Evolutionary conservation across 306 rosid species (phyloP).

Genomic region (Lathyrus sativus): DNA sequence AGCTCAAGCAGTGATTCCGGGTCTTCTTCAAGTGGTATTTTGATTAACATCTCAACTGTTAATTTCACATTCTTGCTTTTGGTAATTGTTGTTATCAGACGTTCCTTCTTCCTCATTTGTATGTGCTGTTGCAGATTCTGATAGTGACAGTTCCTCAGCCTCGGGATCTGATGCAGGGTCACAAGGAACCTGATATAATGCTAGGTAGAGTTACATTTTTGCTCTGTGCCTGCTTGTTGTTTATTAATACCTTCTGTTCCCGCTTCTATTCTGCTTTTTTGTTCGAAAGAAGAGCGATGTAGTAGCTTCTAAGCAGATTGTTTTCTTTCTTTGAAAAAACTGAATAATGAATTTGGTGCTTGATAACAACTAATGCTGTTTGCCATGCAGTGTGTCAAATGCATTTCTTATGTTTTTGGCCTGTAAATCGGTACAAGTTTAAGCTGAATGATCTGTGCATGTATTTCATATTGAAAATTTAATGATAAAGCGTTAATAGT

Average conservation of each 20-base stretch:
- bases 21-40: conserved; percentile 92
- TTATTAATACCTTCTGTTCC: neutral
- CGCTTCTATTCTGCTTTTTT: neutral
- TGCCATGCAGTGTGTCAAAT: conserved; percentile 22
- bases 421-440: neutral
- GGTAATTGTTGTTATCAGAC: conserved; percentile 28
- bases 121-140: conserved; percentile 70
- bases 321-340: neutral
- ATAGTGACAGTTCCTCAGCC: conserved; percentile 91
- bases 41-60: conserved; percentile 5
- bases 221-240: conserved; percentile 29
- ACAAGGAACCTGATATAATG: conserved; percentile 53
- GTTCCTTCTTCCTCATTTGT: conserved; percentile 29
- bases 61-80: neutral
- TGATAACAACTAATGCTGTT: neutral
- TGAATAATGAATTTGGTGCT: conserved; percentile 22
- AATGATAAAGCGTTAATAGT: too few relatives aligned
- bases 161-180: conserved; percentile 91
- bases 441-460: too few relatives aligned
- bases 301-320: conserved; percentile 16
- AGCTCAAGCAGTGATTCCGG: conserved; percentile 97
- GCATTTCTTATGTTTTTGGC: conserved; percentile 15
- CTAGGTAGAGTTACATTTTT: conserved; percentile 53
- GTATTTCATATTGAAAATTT: too few relatives aligned
- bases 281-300: neutral